phyloP scores from a whole-genome alignment of 169 alveolate species.

The Hepatocystis sp. region DNA sequence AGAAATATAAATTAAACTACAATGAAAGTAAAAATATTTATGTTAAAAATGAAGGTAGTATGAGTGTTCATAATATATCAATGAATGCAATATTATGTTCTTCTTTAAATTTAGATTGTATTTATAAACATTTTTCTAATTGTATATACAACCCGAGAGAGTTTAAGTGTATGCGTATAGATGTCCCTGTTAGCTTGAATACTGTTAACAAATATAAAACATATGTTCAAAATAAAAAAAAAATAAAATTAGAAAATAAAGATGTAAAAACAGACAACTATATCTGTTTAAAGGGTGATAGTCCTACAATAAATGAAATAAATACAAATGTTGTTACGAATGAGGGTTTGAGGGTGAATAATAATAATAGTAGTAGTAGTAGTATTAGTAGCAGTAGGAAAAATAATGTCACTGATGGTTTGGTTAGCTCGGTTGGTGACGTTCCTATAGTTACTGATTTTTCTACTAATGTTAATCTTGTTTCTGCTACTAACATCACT shows the following conservation, averaged over 20 bases:
- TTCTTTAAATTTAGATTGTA: slow-evolving; percentile 71
- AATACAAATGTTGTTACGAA: too few relatives aligned
- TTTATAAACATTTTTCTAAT: slow-evolving; percentile 75
- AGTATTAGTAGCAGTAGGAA: too few relatives aligned
- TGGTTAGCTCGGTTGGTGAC: too few relatives aligned
- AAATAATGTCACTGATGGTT: too few relatives aligned
- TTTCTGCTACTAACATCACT: too few relatives aligned
- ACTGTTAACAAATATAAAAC: slow-evolving; percentile 29
- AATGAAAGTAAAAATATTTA: slow-evolving; percentile 30
- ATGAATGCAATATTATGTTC: slow-evolving; percentile 80
- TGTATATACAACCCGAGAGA: slow-evolving; percentile 82
- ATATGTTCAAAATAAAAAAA: slow-evolving; percentile 6
- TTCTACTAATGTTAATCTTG: too few relatives aligned
- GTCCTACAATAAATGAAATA: too few relatives aligned
- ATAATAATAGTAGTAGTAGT: too few relatives aligned
- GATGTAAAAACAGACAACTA: too few relatives aligned
- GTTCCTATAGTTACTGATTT: too few relatives aligned
- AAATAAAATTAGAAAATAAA: background rate
- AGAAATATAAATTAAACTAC: slow-evolving; percentile 21
- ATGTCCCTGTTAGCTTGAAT: slow-evolving; percentile 73
- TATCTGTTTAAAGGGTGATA: too few relatives aligned
- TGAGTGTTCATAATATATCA: slow-evolving; percentile 82
- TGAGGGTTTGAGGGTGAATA: too few relatives aligned
- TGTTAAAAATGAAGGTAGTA: slow-evolving; percentile 50
- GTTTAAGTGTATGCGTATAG: slow-evolving; percentile 84